Evolutionary conservation across 257 asterid genomes (phyloP).

Genomic region (Fraxinus quadrangulata): DNA sequence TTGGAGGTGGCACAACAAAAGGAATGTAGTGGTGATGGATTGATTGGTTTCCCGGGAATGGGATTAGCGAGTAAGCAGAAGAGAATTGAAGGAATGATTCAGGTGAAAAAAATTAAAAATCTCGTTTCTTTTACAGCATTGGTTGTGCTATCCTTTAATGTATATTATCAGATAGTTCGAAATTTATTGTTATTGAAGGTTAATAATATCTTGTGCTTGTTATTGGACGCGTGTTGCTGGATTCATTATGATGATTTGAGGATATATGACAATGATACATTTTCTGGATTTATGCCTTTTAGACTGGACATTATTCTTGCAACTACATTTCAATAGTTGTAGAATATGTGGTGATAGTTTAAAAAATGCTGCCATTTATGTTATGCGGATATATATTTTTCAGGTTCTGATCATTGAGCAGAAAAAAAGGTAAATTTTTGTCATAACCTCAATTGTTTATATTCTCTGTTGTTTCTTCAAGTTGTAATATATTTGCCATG

Average conservation of each 20-base stretch:
- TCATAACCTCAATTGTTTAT: not conserved
- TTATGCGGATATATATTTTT: not conserved
- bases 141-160: not conserved
- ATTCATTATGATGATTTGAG: not conserved
- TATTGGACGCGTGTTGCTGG: not conserved
- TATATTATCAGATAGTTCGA: not conserved
- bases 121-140: not conserved
- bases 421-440: not conserved
- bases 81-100: conserved; percentile 57
- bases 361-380: not conserved
- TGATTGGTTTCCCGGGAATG: conserved; percentile 55
- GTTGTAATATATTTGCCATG: not conserved
- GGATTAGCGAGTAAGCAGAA: conserved; percentile 53
- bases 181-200: not conserved
- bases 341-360: not conserved
- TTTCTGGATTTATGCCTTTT: not conserved
- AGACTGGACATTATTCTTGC: not conserved
- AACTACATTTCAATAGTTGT: not conserved
- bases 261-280: not conserved
- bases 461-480: not conserved
- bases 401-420: not conserved
- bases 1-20: conserved; percentile 29
- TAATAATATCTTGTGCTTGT: not conserved
- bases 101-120: conserved; percentile 45
- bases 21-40: conserved; percentile 65